phyloP scores from a whole-genome alignment of 2,329 filamentous ascomycete species.

The Alternaria sp. region DNA sequence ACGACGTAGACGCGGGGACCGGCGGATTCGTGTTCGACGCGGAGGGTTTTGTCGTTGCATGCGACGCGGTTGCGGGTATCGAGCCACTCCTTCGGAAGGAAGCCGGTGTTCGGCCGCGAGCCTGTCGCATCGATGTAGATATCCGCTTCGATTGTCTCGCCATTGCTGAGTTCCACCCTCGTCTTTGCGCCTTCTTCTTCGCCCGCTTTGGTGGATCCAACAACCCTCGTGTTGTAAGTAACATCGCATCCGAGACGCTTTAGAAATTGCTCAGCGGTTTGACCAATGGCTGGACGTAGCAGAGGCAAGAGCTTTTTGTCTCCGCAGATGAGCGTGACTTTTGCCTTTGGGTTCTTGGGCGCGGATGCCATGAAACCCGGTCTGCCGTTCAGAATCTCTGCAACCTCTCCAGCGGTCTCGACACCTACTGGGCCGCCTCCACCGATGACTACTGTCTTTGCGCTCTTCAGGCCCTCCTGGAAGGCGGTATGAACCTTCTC shows the following conservation, averaged over 20 bases:
- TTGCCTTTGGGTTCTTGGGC: constrained; percentile 48
- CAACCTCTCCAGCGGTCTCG: constrained; percentile 59
- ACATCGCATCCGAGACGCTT: constrained; percentile 56
- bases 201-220: constrained; percentile 30
- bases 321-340: constrained; percentile 55
- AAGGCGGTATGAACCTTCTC: constrained; percentile 45
- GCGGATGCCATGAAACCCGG: constrained; percentile 46
- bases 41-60: constrained; percentile 56
- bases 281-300: constrained; percentile 51
- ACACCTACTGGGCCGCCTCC: constrained; percentile 59
- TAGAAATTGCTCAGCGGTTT: constrained; percentile 57
- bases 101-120: constrained; percentile 59
- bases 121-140: constrained; percentile 63
- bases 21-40: constrained; percentile 52
- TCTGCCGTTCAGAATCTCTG: constrained; percentile 50
- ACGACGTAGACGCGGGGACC: constrained; percentile 56
- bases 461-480: constrained; percentile 46
- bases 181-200: constrained; percentile 51
- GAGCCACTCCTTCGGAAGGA: constrained; percentile 59
- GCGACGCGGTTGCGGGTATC: constrained; percentile 57
- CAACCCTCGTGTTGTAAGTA: constrained; percentile 48
- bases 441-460: constrained; percentile 55
- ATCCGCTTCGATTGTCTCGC: constrained; percentile 57
- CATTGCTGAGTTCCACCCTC: constrained; percentile 52
- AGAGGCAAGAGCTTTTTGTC: constrained; percentile 53